Percentiles rank a stretch among this genome's conserved stretches.
Conservation (phyloP, 257 asterid species). For the Nemophila menziesii region DNA sequence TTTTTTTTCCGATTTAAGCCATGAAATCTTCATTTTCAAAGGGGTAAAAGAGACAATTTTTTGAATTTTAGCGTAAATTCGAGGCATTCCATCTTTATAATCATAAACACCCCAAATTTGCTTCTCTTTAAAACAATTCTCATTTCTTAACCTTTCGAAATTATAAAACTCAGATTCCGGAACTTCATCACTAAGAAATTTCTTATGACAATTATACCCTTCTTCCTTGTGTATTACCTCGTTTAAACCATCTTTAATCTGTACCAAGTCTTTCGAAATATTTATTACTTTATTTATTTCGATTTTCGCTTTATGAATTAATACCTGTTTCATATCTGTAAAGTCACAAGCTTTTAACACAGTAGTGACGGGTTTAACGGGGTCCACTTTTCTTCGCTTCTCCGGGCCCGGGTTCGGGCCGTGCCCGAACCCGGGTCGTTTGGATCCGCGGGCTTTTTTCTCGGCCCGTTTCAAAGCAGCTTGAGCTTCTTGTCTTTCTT, state of each 20-base stretch:
- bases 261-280: too few species aligned
- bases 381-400: constrained; percentile 60
- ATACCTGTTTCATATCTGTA: too few species aligned
- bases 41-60: constrained; percentile 46
- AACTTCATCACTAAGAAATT: constrained; percentile 29
- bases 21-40: constrained; percentile 38
- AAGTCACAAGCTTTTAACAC: too few species aligned
- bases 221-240: too few species aligned
- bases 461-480: constrained; percentile 54
- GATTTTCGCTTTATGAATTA: too few species aligned
- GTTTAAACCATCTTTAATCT: too few species aligned
- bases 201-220: too few species aligned
- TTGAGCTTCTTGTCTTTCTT: constrained; percentile 59
- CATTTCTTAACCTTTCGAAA: constrained; percentile 39
- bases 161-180: constrained; percentile 42
- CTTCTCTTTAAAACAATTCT: constrained; percentile 33
- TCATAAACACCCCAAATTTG: constrained; percentile 76
- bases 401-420: constrained; percentile 23
- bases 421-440: constrained; percentile 33
- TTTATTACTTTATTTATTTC: too few species aligned
- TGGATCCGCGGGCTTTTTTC: constrained; percentile 31
- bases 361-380: too few species aligned
- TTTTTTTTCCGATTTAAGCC: constrained; percentile 40
- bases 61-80: constrained; percentile 49
- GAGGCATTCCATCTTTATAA: constrained; percentile 67